phyloP scores from a whole-genome alignment of 2,329 filamentous ascomycete genomes.

The Cladosporium sp. region DNA sequence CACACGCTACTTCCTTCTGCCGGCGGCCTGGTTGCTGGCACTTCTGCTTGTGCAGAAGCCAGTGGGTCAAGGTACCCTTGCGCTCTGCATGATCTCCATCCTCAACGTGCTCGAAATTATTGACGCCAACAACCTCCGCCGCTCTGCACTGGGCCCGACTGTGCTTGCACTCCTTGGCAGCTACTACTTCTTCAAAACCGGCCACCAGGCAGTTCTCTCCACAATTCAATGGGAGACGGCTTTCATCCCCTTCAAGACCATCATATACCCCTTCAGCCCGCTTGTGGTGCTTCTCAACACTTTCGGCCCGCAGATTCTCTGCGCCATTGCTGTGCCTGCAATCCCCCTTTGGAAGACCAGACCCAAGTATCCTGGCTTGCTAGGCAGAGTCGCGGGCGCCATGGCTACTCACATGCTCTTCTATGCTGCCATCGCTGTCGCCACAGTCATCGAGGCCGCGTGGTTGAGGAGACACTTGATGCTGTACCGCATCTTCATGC shows the following conservation, averaged over 20 bases:
- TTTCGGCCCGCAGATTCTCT: conserved; percentile 84
- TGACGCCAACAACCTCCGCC: conserved; percentile 61
- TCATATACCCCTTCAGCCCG: conserved; percentile 88
- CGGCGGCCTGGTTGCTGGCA: conserved; percentile 74
- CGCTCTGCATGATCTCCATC: conserved; percentile 82
- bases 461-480: conserved; percentile 88
- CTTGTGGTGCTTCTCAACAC: conserved; percentile 81
- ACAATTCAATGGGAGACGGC: conserved; percentile 95
- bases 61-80: conserved; percentile 85
- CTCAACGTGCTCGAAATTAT: conserved; percentile 70
- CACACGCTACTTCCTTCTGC: conserved; percentile 81
- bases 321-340: conserved; percentile 75
- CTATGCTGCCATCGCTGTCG: conserved; percentile 78
- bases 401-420: conserved; percentile 76
- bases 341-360: conserved; percentile 86
- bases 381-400: conserved; percentile 70
- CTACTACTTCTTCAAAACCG: conserved; percentile 97
- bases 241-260: conserved; percentile 80
- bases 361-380: conserved; percentile 62
- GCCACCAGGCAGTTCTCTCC: conserved; percentile 84
- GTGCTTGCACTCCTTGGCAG: conserved; percentile 85
- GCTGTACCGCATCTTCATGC: conserved; percentile 92
- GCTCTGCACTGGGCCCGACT: conserved; percentile 76
- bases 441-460: conserved; percentile 88
- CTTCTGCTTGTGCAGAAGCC: conserved; percentile 86